A percentile compares a stretch with the other conserved stretches of the same genome.
phyloP scores from a whole-genome alignment of 352 stramenopile genomes.

The Phytophthora chlamydospora region DNA sequence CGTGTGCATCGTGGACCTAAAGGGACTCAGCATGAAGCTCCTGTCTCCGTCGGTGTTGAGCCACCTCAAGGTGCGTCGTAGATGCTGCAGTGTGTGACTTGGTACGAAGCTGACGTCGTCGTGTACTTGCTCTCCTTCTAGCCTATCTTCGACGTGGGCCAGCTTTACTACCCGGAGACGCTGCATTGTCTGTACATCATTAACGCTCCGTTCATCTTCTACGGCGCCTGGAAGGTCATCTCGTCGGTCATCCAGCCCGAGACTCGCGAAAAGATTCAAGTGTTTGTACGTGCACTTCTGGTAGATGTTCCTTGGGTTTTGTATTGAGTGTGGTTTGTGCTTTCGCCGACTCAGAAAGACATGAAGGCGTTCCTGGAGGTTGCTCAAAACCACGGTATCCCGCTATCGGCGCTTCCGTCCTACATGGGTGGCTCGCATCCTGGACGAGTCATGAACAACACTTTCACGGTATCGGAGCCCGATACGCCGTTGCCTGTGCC shows the following conservation, averaged over 20 bases:
- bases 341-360: slow-evolving; percentile 49
- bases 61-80: slow-evolving; percentile 60
- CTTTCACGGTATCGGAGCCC: slow-evolving; percentile 62
- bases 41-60: slow-evolving; percentile 57
- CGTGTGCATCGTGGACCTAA: slow-evolving; percentile 82
- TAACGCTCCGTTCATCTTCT: slow-evolving; percentile 86
- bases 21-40: slow-evolving; percentile 75
- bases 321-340: slow-evolving; percentile 9
- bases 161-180: slow-evolving; percentile 85
- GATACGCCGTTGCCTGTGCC: slow-evolving; percentile 63
- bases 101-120: neutral
- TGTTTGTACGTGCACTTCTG: slow-evolving; percentile 58
- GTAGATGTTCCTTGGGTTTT: neutral
- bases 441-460: slow-evolving; percentile 67
- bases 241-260: slow-evolving; percentile 69
- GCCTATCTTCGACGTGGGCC: slow-evolving; percentile 81
- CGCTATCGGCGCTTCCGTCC: slow-evolving; percentile 56
- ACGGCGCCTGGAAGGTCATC: slow-evolving; percentile 85
- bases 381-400: slow-evolving; percentile 66
- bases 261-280: slow-evolving; percentile 85
- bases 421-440: slow-evolving; percentile 67
- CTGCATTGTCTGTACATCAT: slow-evolving; percentile 80
- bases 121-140: slow-evolving; percentile 20
- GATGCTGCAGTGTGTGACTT: neutral
- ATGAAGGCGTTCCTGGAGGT: slow-evolving; percentile 59